phyloP scores from a whole-genome alignment of 352 stramenopile species.

The Globisporangium emineosum region DNA sequence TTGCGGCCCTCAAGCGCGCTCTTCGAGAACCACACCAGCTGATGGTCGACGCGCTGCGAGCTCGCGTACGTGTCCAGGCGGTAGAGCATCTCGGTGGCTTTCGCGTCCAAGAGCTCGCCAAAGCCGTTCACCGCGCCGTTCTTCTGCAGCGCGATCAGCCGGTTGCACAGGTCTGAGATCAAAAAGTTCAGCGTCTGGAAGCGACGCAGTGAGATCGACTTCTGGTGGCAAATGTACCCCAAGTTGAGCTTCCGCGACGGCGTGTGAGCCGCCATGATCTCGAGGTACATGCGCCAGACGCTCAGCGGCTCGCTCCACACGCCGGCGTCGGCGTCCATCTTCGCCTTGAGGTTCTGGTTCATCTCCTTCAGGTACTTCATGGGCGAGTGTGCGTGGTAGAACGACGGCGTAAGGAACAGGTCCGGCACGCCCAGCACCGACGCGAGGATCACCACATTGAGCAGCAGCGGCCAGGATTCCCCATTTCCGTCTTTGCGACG shows the following conservation, averaged over 20 bases:
- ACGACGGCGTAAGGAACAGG: conserved; percentile 75
- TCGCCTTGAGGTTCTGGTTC: conserved; percentile 68
- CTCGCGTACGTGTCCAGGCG: conserved; percentile 62
- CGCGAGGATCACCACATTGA: conserved; percentile 67
- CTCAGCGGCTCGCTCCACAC: conserved; percentile 78
- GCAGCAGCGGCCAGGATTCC: conserved; percentile 37
- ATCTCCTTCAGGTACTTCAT: conserved; percentile 71
- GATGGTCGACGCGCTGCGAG: conserved; percentile 46
- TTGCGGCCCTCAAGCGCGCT: conserved; percentile 28
- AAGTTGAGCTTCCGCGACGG: conserved; percentile 39
- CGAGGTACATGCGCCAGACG: conserved; percentile 71
- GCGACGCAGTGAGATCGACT: conserved; percentile 60
- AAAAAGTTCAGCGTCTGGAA: conserved; percentile 78
- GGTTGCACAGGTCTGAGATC: conserved; percentile 72
- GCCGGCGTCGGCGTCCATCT: conserved; percentile 55
- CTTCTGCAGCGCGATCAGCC: conserved; percentile 52
- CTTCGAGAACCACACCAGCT: conserved; percentile 46
- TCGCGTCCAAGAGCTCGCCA: conserved; percentile 34
- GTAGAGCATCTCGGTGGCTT: conserved; percentile 45
- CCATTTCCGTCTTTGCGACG: conserved; percentile 1
- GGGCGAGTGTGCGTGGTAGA: conserved; percentile 68
- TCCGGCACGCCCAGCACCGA: conserved; percentile 65
- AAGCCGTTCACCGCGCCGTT: conserved; percentile 26
- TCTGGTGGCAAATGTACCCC: conserved; percentile 37
- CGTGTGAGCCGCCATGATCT: conserved; percentile 43